Percentiles rank a stretch among this genome's conserved stretches.
Evolutionary conservation across 108 stramenopile species (phyloP).

Genomic region (Pseudonitzschia pungens): DNA sequence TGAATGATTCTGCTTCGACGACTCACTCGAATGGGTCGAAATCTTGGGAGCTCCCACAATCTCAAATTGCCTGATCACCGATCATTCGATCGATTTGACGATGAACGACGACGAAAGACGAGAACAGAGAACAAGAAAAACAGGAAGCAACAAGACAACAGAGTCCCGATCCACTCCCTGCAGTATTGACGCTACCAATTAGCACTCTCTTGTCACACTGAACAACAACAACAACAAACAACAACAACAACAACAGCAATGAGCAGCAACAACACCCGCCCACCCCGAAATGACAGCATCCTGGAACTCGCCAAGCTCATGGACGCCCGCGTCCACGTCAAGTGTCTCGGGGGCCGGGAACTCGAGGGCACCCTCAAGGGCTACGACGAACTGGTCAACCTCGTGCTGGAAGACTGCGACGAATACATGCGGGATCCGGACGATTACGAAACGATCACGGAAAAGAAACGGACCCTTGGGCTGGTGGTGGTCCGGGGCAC

Average conservation of each 20-base stretch:
- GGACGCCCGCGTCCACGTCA: conserved; percentile 77
- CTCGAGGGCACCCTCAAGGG: conserved; percentile 69
- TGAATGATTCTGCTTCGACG: no score
- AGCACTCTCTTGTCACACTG: no score
- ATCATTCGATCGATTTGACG: no score
- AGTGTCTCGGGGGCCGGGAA: conserved; percentile 83
- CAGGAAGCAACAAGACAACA: no score
- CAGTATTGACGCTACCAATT: no score
- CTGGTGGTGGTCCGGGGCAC: conserved; percentile 84
- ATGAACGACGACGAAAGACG: no score
- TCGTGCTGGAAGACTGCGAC: conserved; percentile 84
- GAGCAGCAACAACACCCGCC: conserved; percentile 16
- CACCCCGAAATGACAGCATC: conserved; percentile 78
- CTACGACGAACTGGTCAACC: conserved; percentile 88
- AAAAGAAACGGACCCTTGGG: conserved; percentile 67
- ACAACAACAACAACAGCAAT: neutral
- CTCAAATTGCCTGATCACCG: no score
- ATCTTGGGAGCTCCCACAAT: no score
- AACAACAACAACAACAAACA: neutral
- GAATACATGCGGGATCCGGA: conserved; percentile 83
- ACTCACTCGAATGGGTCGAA: no score
- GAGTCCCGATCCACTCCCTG: no score
- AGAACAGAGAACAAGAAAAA: no score
- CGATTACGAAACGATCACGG: conserved; percentile 64
- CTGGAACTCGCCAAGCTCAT: conserved; percentile 81